These are phyloP conservation scores for Fusarium penzigii DNA, from an alignment of 2,329 filamentous ascomycete genomes.

Conservation along the genomic window DNA sequence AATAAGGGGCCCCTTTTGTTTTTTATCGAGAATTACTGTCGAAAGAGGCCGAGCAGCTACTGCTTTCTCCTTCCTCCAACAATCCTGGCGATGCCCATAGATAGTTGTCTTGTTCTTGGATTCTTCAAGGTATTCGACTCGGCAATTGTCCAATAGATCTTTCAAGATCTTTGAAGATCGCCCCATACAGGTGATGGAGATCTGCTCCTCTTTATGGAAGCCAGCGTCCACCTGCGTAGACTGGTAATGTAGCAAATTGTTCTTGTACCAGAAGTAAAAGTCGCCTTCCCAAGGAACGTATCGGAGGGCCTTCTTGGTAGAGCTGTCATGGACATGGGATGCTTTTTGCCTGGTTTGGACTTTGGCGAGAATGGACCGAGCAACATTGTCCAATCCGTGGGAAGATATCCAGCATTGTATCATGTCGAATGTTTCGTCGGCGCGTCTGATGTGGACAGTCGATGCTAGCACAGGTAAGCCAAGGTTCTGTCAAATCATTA, in stretches of 20 bases:
- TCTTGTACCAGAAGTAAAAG: slow-evolving; percentile 14
- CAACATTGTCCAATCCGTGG: not conserved
- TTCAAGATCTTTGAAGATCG: not conserved
- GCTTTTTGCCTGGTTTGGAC: not conserved
- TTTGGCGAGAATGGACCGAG: not conserved
- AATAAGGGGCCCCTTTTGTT: not conserved
- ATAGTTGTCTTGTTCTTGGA: too few relatives aligned
- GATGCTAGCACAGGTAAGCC: slow-evolving; percentile 5
- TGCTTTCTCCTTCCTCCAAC: too few relatives aligned
- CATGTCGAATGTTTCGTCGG: not conserved
- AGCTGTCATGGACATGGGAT: not conserved
- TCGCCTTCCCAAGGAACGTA: slow-evolving; percentile 4
- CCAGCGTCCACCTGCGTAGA: slow-evolving; percentile 2
- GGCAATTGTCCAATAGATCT: slow-evolving; percentile 19
- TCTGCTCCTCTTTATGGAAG: slow-evolving; percentile 4
- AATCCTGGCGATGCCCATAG: too few relatives aligned
- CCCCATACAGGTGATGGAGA: not conserved
- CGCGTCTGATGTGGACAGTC: not conserved
- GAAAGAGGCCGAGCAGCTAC: too few relatives aligned
- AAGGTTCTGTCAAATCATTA: not conserved
- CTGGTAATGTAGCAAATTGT: slow-evolving; percentile 10
- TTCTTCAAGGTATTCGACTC: slow-evolving; percentile 4
- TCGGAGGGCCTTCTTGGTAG: slow-evolving; percentile 10
- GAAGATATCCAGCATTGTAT: not conserved
- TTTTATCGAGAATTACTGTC: not conserved